Evolutionary conservation across 352 stramenopile species (phyloP).

Genomic region (Aphanomyces invadans): DNA sequence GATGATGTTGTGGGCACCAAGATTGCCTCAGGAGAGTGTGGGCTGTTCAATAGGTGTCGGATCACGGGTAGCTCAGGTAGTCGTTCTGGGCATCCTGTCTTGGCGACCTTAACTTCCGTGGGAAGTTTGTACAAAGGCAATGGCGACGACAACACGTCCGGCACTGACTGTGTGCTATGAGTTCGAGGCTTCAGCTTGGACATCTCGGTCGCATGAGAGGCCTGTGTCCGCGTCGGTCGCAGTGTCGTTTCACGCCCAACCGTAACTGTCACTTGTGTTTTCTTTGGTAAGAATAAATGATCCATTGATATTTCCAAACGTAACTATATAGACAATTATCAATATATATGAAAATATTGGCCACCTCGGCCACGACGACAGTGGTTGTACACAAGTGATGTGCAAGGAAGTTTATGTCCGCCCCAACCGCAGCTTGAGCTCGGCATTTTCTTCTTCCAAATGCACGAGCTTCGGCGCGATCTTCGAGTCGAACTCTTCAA

Average conservation of each 20-base stretch:
- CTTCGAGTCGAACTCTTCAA: slow-evolving; percentile 77
- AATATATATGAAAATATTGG: too few relatives aligned
- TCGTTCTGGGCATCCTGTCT: slow-evolving; percentile 12
- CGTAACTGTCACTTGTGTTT: too few relatives aligned
- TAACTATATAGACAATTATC: too few relatives aligned
- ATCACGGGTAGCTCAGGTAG: slow-evolving; percentile 2
- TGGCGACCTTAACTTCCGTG: slow-evolving; percentile 10
- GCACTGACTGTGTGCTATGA: not conserved
- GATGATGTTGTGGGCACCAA: not conserved
- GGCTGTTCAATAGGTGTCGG: slow-evolving; percentile 8
- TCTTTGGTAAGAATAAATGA: too few relatives aligned
- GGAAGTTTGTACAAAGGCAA: slow-evolving; percentile 22
- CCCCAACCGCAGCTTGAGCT: slow-evolving; percentile 32
- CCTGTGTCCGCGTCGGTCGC: not conserved
- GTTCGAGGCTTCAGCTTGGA: slow-evolving; percentile 8
- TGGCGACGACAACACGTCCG: slow-evolving; percentile 10
- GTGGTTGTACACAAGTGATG: too few relatives aligned
- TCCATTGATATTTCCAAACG: too few relatives aligned
- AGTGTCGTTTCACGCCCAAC: not conserved
- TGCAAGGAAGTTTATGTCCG: not conserved
- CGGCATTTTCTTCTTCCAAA: slow-evolving; percentile 80
- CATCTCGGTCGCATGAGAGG: not conserved
- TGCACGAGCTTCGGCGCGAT: slow-evolving; percentile 70
- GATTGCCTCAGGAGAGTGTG: not conserved
- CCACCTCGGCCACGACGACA: too few relatives aligned